These are phyloP conservation scores for Favolaschia claudopus DNA, from an alignment of 768 basidiomycete genomes.

Conservation along the genomic window DNA sequence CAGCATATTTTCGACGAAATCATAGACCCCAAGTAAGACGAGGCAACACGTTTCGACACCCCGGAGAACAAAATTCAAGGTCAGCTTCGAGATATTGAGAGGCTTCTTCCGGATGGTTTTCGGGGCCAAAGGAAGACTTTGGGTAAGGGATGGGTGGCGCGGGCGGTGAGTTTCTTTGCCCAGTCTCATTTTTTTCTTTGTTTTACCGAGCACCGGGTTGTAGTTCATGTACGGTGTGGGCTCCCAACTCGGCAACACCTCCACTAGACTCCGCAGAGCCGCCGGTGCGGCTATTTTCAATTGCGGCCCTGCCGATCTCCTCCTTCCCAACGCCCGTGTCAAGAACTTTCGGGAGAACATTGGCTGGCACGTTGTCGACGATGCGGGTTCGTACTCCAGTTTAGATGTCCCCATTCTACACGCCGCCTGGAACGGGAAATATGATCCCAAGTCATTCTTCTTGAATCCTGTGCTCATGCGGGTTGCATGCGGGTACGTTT, in stretches of 20 bases:
- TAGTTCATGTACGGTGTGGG: not conserved
- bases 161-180: not conserved
- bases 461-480: conserved; percentile 1
- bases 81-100: conserved; percentile 1
- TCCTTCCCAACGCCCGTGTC: not conserved
- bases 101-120: not conserved
- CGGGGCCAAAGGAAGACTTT: not conserved
- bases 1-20: not conserved
- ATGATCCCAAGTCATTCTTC: conserved; percentile 4
- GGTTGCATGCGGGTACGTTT: too few relatives aligned
- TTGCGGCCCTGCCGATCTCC: not conserved
- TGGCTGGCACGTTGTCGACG: not conserved
- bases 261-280: not conserved
- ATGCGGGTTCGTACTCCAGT: not conserved
- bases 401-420: conserved; percentile 4
- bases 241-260: not conserved
- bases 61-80: not conserved
- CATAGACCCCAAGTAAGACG: not conserved
- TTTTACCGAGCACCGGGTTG: too few relatives aligned
- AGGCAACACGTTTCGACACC: not conserved
- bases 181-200: not conserved
- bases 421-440: not conserved
- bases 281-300: conserved; percentile 2
- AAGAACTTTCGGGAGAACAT: not conserved
- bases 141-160: not conserved